Evolutionary conservation across 441 rosid genomes (phyloP).

Genomic region (Cnidoscolus chayamansa): DNA sequence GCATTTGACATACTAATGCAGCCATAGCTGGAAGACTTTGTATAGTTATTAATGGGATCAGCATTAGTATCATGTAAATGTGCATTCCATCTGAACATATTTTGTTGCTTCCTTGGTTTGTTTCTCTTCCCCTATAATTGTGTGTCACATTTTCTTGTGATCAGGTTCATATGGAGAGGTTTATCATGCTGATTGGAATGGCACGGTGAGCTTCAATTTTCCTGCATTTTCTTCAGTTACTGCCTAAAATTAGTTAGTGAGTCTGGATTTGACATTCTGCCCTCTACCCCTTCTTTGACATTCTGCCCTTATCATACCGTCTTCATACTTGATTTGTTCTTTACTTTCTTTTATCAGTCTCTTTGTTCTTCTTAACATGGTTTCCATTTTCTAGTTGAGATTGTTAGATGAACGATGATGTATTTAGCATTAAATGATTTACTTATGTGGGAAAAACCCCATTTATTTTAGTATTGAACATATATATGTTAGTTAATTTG

Average conservation of each 20-base stretch:
- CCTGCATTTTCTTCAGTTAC: conserved; percentile 4
- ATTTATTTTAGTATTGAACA: background rate
- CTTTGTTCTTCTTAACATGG: background rate
- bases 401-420: background rate
- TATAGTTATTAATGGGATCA: background rate
- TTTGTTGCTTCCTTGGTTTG: background rate
- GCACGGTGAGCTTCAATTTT: conserved; percentile 67
- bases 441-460: background rate
- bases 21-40: background rate
- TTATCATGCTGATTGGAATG: conserved; percentile 95
- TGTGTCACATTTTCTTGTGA: conserved; percentile 27
- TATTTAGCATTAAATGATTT: background rate
- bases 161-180: conserved; percentile 99
- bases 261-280: background rate
- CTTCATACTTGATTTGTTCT: background rate
- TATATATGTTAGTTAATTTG: background rate
- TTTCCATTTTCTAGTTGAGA: background rate
- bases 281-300: background rate
- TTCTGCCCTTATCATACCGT: background rate
- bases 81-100: background rate
- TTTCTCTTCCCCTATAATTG: background rate
- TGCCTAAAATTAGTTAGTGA: background rate
- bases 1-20: background rate
- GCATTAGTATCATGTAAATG: conserved; percentile 4
- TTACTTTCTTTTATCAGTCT: background rate